A percentile compares a stretch with the other conserved stretches of the same genome.
phyloP scores from a whole-genome alignment of 495 filamentous ascomycete species.

The Chaetomium fimeti region DNA sequence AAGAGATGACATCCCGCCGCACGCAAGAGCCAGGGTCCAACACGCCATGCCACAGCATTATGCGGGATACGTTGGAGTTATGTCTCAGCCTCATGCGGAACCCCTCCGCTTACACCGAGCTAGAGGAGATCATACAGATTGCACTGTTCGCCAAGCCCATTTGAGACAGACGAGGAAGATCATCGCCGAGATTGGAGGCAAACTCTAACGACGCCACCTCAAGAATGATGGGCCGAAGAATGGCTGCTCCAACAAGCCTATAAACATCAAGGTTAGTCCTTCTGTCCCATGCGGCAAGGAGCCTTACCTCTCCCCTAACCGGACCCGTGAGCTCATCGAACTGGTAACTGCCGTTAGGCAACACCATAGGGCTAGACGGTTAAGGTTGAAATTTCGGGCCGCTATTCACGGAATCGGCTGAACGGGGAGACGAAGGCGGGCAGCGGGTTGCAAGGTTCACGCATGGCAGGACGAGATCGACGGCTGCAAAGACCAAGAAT shows the following conservation, averaged over 20 bases:
- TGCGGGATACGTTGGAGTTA: neutral
- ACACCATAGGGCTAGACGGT: neutral
- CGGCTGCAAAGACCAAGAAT: conserved; percentile 14
- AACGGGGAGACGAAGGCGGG: conserved; percentile 1
- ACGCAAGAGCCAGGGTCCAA: neutral
- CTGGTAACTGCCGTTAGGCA: neutral
- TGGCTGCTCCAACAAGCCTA: neutral
- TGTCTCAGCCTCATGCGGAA: conserved; percentile 1
- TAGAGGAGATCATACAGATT: neutral
- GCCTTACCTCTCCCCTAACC: neutral
- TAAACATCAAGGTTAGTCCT: neutral
- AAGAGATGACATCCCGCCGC: neutral
- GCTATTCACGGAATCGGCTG: conserved; percentile 1
- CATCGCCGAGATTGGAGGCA: neutral
- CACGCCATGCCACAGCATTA: neutral
- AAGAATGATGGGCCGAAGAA: neutral
- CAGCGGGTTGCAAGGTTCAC: conserved; percentile 15
- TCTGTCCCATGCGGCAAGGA: neutral
- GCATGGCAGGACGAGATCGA: conserved; percentile 10
- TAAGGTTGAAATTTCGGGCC: neutral
- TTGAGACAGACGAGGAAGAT: neutral
- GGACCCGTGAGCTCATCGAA: neutral
- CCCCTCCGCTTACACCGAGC: neutral
- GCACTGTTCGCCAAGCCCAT: neutral
- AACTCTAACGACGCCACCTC: neutral